A percentile compares a stretch with the other conserved stretches of the same genome.
These are phyloP conservation scores for Trichoderma gracile DNA, from an alignment of 2,329 filamentous ascomycete species.

Conservation along the genomic window DNA sequence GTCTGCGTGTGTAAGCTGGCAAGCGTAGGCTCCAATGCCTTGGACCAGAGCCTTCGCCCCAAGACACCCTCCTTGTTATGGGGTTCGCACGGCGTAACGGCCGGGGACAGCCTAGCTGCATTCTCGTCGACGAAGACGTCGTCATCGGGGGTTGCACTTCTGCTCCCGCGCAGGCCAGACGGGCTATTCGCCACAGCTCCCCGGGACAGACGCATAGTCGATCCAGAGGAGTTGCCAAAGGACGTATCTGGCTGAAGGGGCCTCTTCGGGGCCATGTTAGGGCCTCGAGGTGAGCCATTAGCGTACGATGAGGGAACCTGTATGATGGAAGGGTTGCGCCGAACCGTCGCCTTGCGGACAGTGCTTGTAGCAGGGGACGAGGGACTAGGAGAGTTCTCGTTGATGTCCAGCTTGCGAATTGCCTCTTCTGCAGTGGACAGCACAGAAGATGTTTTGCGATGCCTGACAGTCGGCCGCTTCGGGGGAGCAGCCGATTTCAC, in stretches of 20 bases:
- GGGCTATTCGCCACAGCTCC: slow-evolving; percentile 74
- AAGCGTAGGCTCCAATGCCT: slow-evolving; percentile 78
- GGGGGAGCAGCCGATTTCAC: slow-evolving; percentile 69
- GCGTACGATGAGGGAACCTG: slow-evolving; percentile 38
- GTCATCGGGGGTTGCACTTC: slow-evolving; percentile 43
- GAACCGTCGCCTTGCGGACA: slow-evolving; percentile 60
- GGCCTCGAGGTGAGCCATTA: slow-evolving; percentile 47
- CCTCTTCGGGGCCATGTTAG: slow-evolving; percentile 59
- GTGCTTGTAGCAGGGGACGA: slow-evolving; percentile 57
- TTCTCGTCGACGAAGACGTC: slow-evolving; percentile 63
- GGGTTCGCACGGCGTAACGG: slow-evolving; percentile 51
- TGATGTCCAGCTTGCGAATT: slow-evolving; percentile 60
- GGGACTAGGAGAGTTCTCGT: slow-evolving; percentile 60
- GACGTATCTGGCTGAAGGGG: slow-evolving; percentile 87
- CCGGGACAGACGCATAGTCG: slow-evolving; percentile 88
- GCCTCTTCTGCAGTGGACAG: slow-evolving; percentile 61
- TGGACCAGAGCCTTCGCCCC: slow-evolving; percentile 77
- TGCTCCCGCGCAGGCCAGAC: slow-evolving; percentile 43
- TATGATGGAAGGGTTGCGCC: slow-evolving; percentile 49
- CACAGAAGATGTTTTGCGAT: slow-evolving; percentile 53
- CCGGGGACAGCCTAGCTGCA: slow-evolving; percentile 41
- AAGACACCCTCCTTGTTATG: slow-evolving; percentile 79
- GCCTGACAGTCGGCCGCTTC: slow-evolving; percentile 49
- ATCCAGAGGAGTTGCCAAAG: slow-evolving; percentile 82
- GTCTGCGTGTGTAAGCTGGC: slow-evolving; percentile 86